Base-by-base conservation (phyloP, 1,139 yeast species). In the Trichomonascaceae sp. region DNA sequence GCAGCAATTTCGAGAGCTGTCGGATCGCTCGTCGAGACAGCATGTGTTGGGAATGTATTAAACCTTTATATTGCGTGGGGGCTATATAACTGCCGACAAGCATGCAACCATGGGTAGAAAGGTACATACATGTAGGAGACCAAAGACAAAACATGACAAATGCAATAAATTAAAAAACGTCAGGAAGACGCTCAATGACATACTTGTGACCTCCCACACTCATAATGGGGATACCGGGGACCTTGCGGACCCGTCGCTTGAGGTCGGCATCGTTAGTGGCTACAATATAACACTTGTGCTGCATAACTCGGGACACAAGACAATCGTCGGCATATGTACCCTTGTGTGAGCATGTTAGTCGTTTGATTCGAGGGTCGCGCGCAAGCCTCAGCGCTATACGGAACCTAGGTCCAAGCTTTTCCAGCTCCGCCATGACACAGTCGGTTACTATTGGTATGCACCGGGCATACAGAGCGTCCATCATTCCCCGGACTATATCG, bases 261-360 rank as follows among this genome's bases (percentile, higher is more conserved):
- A 89, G 65, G 49, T 89, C 97, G n/a, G 94, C 96, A 75, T 89
- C 98, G 57, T 89, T 89, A 1, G 97, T 87, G 30, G 98, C 98
- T 28, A 89, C 97, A 37, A 89, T 87, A 53, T 76, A 89, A 59
- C 98, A 89, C 54, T 89, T 89, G 60, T 89, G 97, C 52, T 87
- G 97, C 59, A 87, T 71, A 4, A 89, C 93, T 45, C 98, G 67
- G 53, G 80, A 77, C 17, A 89, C 97, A 27, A 89, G 60, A 57
- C 98, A 89, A 59, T 89, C 98, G 73, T 89, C 98, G 22, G 98
- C 98, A 65, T 89, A 89, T 0, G 95, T 89, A 14, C 98, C 98
- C 47, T 77, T 79, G 52, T 89, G 98, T 14, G 92, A 68, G 53
- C 98, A 89, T 29, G 76, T 81, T 31, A 89, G 65, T 42, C 97